Evolutionary conservation across 139 green algal species (phyloP).

Genomic region (Volvox africanus): DNA sequence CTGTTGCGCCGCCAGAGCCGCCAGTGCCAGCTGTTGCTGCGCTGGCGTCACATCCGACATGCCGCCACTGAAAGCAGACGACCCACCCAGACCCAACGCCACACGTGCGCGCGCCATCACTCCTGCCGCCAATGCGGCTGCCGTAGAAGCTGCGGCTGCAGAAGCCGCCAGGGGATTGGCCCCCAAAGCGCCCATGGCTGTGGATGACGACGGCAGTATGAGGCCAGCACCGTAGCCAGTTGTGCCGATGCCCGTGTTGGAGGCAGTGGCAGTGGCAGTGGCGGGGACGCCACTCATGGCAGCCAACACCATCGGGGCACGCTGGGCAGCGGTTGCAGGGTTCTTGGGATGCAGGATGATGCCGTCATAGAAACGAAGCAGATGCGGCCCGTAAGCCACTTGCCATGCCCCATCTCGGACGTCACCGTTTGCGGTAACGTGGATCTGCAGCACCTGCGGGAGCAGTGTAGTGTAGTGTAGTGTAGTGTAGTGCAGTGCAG

Average conservation of each 20-base stretch:
- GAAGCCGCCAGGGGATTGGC: neutral
- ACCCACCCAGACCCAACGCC: neutral
- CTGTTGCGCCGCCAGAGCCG: neutral
- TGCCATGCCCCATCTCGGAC: conserved; percentile 27
- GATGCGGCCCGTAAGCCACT: conserved; percentile 3
- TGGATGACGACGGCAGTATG: neutral
- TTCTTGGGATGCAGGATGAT: conserved; percentile 47
- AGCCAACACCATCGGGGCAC: conserved; percentile 23
- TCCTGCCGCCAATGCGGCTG: conserved; percentile 1
- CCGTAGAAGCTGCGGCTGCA: conserved; percentile 3
- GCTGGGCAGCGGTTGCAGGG: conserved; percentile 35
- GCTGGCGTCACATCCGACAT: neutral
- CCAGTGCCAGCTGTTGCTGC: neutral
- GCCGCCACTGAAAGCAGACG: neutral
- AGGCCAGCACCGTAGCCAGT: neutral
- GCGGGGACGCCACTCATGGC: conserved; percentile 18
- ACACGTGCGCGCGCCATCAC: conserved; percentile 29
- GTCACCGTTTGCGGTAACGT: conserved; percentile 8
- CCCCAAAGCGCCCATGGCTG: neutral
- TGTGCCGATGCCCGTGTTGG: neutral
- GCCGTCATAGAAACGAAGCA: conserved; percentile 36
- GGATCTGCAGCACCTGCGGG: conserved; percentile 31
- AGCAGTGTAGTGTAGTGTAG: neutral
- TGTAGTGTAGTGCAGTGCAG: too few relatives aligned
- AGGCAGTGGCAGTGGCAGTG: neutral